Base-by-base conservation (phyloP, 164 flowering plant genomes). In the Brasenia schreberi region DNA sequence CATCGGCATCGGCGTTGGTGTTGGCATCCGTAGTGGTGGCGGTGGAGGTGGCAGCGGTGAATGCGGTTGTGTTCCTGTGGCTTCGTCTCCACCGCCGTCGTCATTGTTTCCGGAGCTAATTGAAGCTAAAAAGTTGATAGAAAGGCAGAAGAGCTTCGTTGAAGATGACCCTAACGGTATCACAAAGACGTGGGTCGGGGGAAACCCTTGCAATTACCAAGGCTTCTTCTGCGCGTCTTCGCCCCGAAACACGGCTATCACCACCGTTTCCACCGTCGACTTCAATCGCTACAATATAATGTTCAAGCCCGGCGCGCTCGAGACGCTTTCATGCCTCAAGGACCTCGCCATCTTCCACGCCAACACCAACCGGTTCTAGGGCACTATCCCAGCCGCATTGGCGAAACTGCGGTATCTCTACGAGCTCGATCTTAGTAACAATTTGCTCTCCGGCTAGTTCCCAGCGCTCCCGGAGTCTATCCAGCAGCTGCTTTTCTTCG, bases 161-260 rank as follows among this genome's bases (percentile, higher is more conserved):
- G 82, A 82, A 2, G 73, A 73, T 0, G 89, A 84, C 43, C 87
- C 87, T 4, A 52, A 79, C 0, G 61, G 63, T 23, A 63, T 79
- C 66, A 83, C 89, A 59, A 5, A 43, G 7, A 71, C 84, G 1
- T 86, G 92, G 92, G 69, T 68, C 4, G 92, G 92, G 10, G 0
- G 80, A 0, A 79, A 86, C 65, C 61, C 84, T 10, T 86, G 92
- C 78, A 62, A 19, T 4, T 84, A 87, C 86, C 73, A 6, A 19
- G 92, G 92, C 67, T 84, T 81, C 77, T 74, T 23, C 75, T 86
- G 91, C 49, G 81, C 75, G 14, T 43, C 42, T 52, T 80, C 84
- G 5, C 91, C 87, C 0, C 81, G 83, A 62, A 79, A 83, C 58
- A 0, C 1, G 1, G 45, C 78, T 1, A 80, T 66, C 2, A 66